phyloP scores from a whole-genome alignment of 2,329 filamentous ascomycete species.

The Chrysoporthe cubensis region DNA sequence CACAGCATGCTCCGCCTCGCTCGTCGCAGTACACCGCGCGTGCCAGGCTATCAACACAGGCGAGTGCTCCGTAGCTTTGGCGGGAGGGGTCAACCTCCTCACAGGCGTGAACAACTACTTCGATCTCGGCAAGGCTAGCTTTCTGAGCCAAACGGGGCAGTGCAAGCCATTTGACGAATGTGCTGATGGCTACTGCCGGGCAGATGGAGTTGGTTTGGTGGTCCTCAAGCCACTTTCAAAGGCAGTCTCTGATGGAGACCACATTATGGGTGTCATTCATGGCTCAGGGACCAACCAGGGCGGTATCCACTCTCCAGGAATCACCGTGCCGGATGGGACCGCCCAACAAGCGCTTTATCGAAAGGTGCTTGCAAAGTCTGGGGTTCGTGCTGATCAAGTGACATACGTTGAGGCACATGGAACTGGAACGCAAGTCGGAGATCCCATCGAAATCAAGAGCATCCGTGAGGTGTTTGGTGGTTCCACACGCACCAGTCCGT shows the following conservation, averaged over 20 bases:
- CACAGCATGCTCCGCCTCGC: conserved; percentile 44
- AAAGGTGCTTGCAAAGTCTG: conserved; percentile 32
- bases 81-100: conserved; percentile 45
- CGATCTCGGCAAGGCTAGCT: conserved; percentile 41
- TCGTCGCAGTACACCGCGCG: conserved; percentile 39
- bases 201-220: conserved; percentile 51
- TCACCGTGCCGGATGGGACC: conserved; percentile 33
- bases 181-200: conserved; percentile 59
- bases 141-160: conserved; percentile 47
- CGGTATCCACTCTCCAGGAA: conserved; percentile 32
- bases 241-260: conserved; percentile 55
- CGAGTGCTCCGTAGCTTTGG: conserved; percentile 40
- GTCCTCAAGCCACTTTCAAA: conserved; percentile 54
- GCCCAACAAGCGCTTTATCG: conserved; percentile 34
- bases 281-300: conserved; percentile 42
- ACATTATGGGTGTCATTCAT: conserved; percentile 48
- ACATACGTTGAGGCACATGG: conserved; percentile 42
- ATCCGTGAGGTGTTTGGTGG: conserved; percentile 29
- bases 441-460: conserved; percentile 33
- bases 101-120: conserved; percentile 35
- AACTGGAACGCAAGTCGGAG: conserved; percentile 44
- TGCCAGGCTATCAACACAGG: conserved; percentile 33
- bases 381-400: conserved; percentile 34
- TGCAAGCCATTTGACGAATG: conserved; percentile 54
- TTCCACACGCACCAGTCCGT: not conserved